Conservation (phyloP, 768 basidiomycete genomes). For the Phaffia tasmanica region DNA sequence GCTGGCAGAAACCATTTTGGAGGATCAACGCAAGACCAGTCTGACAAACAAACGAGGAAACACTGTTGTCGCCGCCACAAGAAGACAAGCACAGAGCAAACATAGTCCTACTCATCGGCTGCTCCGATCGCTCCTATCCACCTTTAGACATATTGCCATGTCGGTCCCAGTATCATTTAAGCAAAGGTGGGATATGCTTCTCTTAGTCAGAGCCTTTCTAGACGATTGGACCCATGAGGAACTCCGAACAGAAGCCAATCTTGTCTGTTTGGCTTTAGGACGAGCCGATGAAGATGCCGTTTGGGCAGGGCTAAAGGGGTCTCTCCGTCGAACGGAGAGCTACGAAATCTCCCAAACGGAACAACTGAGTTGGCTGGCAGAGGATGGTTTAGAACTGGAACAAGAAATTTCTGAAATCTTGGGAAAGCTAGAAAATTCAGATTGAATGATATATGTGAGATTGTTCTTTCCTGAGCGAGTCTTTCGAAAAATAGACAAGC, state of each 20-base stretch:
- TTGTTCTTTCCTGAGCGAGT: no score
- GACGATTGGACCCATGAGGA: constrained; percentile 57
- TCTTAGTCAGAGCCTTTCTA: constrained; percentile 68
- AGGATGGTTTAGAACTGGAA: constrained; percentile 6
- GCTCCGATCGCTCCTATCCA: constrained; percentile 61
- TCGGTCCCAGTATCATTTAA: constrained; percentile 58
- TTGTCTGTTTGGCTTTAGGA: constrained; percentile 53
- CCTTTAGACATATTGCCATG: constrained; percentile 56
- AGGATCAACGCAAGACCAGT: constrained; percentile 56
- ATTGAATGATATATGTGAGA: no score
- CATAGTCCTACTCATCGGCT: constrained; percentile 50
- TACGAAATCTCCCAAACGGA: not conserved
- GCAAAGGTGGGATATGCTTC: constrained; percentile 67
- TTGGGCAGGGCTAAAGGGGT: constrained; percentile 44
- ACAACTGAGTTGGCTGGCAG: constrained; percentile 13
- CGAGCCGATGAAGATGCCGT: constrained; percentile 64
- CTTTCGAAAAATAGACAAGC: no score
- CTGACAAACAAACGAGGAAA: constrained; percentile 44
- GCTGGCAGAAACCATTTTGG: constrained; percentile 52
- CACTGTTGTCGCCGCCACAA: not conserved
- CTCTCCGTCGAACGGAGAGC: not conserved
- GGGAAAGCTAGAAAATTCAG: not conserved
- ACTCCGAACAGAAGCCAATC: constrained; percentile 55
- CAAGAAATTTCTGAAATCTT: not conserved
- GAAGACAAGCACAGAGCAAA: not conserved